Evolutionary conservation across 768 basidiomycete species (phyloP).

Genomic region (Filobasidium wieringae): DNA sequence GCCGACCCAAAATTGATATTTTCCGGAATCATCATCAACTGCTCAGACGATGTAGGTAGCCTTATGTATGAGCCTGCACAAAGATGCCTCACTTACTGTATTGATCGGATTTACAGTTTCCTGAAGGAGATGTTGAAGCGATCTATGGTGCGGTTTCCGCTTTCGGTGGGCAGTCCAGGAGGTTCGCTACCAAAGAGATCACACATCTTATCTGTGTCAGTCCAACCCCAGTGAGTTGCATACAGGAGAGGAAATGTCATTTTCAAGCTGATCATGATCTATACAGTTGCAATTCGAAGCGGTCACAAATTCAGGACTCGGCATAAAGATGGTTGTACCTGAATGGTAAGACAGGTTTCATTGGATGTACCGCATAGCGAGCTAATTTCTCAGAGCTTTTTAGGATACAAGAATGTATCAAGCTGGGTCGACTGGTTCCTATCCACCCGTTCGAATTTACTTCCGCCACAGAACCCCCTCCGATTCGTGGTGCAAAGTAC

Average conservation of each 20-base stretch:
- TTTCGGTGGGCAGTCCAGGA: slow-evolving; percentile 71
- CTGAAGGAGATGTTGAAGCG: slow-evolving; percentile 55
- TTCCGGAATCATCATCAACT: slow-evolving; percentile 61
- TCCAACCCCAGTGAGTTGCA: not conserved
- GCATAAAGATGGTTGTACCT: slow-evolving; percentile 62
- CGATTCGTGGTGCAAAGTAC: not conserved
- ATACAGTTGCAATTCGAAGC: slow-evolving; percentile 4
- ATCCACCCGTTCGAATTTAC: slow-evolving; percentile 11
- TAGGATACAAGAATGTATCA: slow-evolving; percentile 11
- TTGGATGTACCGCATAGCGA: not conserved
- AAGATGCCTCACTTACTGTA: not conserved
- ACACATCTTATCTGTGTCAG: slow-evolving; percentile 60
- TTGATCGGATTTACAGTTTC: slow-evolving; percentile 43
- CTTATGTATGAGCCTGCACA: not conserved
- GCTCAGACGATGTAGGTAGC: slow-evolving; percentile 51
- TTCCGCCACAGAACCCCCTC: slow-evolving; percentile 2
- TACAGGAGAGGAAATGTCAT: not conserved
- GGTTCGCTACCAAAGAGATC: slow-evolving; percentile 65
- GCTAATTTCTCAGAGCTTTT: not conserved
- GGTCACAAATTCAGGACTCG: slow-evolving; percentile 13
- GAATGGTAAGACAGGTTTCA: slow-evolving; percentile 53
- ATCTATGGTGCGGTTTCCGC: slow-evolving; percentile 60
- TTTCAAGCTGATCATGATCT: not conserved
- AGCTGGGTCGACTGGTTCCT: slow-evolving; percentile 1
- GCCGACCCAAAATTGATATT: slow-evolving; percentile 67